phyloP scores from a whole-genome alignment of 2,329 filamentous ascomycete genomes.

The Fusarium longipes region DNA sequence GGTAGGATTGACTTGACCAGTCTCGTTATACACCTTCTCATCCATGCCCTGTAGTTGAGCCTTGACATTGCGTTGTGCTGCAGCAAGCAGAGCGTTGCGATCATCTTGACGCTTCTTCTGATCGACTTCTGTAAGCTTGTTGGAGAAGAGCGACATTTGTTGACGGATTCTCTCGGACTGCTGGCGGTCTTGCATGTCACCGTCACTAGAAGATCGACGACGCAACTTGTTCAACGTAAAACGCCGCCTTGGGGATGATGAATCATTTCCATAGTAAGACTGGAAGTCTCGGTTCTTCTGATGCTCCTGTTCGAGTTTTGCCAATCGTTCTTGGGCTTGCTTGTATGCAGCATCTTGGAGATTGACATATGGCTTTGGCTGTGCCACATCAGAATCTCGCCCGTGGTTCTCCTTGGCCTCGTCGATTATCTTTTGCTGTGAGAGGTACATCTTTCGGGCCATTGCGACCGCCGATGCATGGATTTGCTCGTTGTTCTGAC shows the following conservation, averaged over 20 bases:
- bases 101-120: constrained; percentile 79
- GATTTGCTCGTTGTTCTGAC: constrained; percentile 75
- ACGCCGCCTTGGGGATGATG: constrained; percentile 52
- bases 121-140: constrained; percentile 74
- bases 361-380: constrained; percentile 68
- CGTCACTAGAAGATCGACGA: constrained; percentile 75
- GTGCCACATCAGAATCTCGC: constrained; percentile 49
- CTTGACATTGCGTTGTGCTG: constrained; percentile 87
- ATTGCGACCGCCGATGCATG: constrained; percentile 88
- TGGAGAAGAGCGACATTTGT: constrained; percentile 83
- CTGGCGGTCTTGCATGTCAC: constrained; percentile 71
- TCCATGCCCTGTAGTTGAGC: constrained; percentile 83
- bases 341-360: constrained; percentile 90
- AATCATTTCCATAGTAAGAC: constrained; percentile 77
- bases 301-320: constrained; percentile 80
- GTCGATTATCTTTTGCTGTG: constrained; percentile 72
- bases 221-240: constrained; percentile 67
- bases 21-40: constrained; percentile 79
- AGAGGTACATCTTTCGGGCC: constrained; percentile 86
- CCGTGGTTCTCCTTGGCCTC: constrained; percentile 57
- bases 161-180: constrained; percentile 78
- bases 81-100: constrained; percentile 78
- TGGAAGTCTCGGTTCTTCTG: constrained; percentile 72
- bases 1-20: constrained; percentile 76
- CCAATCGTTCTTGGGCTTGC: constrained; percentile 83